Evolutionary conservation across 768 basidiomycete species (phyloP), one percentile per base, ranked within the genome.

Genomic region (Boletus edulis): DNA sequence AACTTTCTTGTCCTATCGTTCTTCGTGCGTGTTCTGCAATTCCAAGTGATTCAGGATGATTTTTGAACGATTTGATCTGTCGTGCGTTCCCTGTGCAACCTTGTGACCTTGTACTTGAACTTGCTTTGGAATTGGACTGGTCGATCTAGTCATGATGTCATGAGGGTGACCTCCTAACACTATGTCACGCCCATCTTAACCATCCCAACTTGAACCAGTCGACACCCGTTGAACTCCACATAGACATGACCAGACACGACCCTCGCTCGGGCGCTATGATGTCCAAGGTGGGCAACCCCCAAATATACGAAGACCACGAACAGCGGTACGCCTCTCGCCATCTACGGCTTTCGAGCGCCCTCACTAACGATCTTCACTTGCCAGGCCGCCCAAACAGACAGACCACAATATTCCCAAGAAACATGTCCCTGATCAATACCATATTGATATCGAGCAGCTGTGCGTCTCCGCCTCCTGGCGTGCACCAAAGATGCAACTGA

Each of bases 261-360:
- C 44, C 43, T 46, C 60, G 54, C 51, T 66, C 68, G 11, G 66
- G 70, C 14, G 67, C 78, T 56, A 81, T 81, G 79, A 75, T 75
- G 64, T 81, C 80, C 45, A 77, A 76, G 49, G 76, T 77, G 41
- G 79, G 78, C n/a, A 78, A 76, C 57, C 62, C 72, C 3, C 80
- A 80, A 31, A 68, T 77, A 40, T 78, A 81, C 66, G 71, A 78
- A 42, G 77, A 69, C 45, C 72, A 74, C 20, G 80, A 82, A 48
- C 80, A 82, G 59, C 76, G 75, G 79, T 77, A 62, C 11, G 72
- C 60, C 29, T 32, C 17, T 18, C 17, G 15, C 49, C 47, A 13
- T 12, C 61, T 58, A 22, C 6, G 3, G 3, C 15, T 4, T 11
- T 34, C 17, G 9, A 51, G 34, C 38, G 14, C 12, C 43, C 39